Conservation (phyloP, 2,329 filamentous ascomycete species). For the Neofusicoccum cordaticola region DNA sequence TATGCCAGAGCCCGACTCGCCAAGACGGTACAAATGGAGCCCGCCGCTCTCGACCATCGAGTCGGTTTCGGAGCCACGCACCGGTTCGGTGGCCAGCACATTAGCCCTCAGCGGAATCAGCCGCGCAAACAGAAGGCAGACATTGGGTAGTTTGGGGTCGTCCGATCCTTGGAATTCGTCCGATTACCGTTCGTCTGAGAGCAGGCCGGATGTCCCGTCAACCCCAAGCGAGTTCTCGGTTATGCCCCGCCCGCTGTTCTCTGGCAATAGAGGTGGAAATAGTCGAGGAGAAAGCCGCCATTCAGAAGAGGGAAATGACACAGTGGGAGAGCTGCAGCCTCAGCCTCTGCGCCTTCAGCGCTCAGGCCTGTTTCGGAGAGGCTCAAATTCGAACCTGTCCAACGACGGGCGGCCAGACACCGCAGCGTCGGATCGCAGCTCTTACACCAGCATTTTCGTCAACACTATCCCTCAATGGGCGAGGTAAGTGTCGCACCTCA, state of each 20-base stretch:
- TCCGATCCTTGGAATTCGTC: slow-evolving; percentile 24
- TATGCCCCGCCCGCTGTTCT: slow-evolving; percentile 37
- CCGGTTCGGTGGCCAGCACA: slow-evolving; percentile 15
- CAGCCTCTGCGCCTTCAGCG: slow-evolving; percentile 37
- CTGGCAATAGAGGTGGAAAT: slow-evolving; percentile 23
- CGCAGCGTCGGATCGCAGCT: slow-evolving; percentile 11
- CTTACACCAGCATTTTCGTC: slow-evolving; percentile 28
- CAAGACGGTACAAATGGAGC: slow-evolving; percentile 36
- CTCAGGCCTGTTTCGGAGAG: slow-evolving; percentile 38
- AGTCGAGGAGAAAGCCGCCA: slow-evolving; percentile 28
- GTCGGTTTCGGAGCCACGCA: slow-evolving; percentile 14
- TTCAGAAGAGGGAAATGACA: slow-evolving; percentile 38
- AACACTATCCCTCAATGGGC: slow-evolving; percentile 40
- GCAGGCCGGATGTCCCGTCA: slow-evolving; percentile 24
- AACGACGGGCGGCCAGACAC: slow-evolving; percentile 10
- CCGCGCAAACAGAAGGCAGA: slow-evolving; percentile 29
- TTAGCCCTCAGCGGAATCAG: slow-evolving; percentile 3
- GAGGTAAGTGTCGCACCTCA: slow-evolving; percentile 24
- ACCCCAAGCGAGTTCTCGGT: slow-evolving; percentile 31
- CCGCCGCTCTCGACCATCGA: slow-evolving; percentile 36
- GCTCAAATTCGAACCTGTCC: slow-evolving; percentile 15
- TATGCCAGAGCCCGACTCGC: slow-evolving; percentile 36
- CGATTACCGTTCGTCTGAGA: slow-evolving; percentile 7
- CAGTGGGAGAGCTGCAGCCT: slow-evolving; percentile 38
- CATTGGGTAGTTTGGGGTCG: slow-evolving; percentile 34